Evolutionary conservation across 2,329 filamentous ascomycete species (phyloP), one percentile per base, ranked within the genome.

Genomic region (Stachybotrys chlorohalonatus): DNA sequence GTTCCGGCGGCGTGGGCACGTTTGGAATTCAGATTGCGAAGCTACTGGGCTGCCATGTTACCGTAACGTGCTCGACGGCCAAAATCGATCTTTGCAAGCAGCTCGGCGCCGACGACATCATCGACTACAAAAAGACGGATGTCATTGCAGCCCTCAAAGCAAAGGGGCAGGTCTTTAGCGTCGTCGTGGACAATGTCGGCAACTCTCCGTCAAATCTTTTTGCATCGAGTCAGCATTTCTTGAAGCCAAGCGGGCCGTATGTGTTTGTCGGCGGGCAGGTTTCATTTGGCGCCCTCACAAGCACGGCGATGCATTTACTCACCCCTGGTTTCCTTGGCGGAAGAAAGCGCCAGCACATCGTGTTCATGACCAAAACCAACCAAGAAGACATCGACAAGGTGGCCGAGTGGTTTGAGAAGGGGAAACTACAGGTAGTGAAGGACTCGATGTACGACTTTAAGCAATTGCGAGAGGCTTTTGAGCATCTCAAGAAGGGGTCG

Each of bases 1-100:
- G 83, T 0, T 82, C 79, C 0, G 85, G 85, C 2, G 85, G 85
- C 1, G 78, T 76, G 1, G 85, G 85, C 1, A 75, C 78, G 0
- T 85, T 77, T 57, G 79, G 75, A 0, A 81, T 88, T 49, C 85
- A 88, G 63, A 76, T 87, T 30, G 84, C 82, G 7, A 87, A 87
- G 62, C 69, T 73, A 0, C 60, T 83, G 4, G 84, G 83, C 0
- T 84, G 80, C 54, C 73, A 79, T 54, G 84, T 88, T 15, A 83
- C 80, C 0, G 75, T 76, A 0, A 77, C 79, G 1, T 87, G 84
- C 62, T 87, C 84, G n/a, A 77, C 75, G 1, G 65, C 66, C 3
- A 89, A 88, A 62, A 69, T 78, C 0, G 73, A 80, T 24, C 66
- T 87, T 1, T 83, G 81, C 64, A 75, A 75, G 57, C 69, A 71